Percentiles rank a stretch among this genome's conserved stretches.
Conservation (phyloP, 1,284 basidiomycete genomes). For the Malassezia yamatoensis region DNA sequence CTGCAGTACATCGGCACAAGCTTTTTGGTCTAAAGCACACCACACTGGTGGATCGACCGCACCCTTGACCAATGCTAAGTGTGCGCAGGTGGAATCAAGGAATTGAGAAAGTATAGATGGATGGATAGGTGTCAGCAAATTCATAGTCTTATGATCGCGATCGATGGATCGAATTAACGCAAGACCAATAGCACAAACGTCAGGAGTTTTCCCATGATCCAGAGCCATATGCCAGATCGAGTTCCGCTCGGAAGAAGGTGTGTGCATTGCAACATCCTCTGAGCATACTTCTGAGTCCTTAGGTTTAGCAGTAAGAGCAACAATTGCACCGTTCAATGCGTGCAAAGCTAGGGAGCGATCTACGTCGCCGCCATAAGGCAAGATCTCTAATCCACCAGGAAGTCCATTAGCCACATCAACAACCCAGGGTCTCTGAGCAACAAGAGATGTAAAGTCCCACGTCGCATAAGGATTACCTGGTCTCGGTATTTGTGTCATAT, state of each 20-base stretch:
- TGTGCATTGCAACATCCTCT: background rate
- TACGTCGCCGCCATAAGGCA: constrained; percentile 26
- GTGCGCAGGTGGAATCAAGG: constrained; percentile 49
- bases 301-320: constrained; percentile 50
- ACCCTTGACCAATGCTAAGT: constrained; percentile 60
- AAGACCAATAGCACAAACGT: constrained; percentile 19
- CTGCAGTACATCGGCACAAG: constrained; percentile 23
- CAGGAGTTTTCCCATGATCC: constrained; percentile 2
- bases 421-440: constrained; percentile 39
- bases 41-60: constrained; percentile 76
- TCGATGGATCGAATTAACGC: constrained; percentile 40
- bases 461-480: constrained; percentile 6
- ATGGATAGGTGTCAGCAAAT: constrained; percentile 45
- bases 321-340: constrained; percentile 70
- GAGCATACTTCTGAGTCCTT: background rate
- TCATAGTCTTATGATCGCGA: constrained; percentile 16
- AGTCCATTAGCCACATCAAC: constrained; percentile 55
- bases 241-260: background rate
- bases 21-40: constrained; percentile 69
- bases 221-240: constrained; percentile 22
- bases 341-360: constrained; percentile 42
- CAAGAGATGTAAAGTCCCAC: constrained; percentile 64
- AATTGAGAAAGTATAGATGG: constrained; percentile 57
- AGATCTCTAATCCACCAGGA: constrained; percentile 54
- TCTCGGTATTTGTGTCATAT: constrained; percentile 16